Base-by-base conservation (phyloP, 2,329 filamentous ascomycete species). In the Talaromyces funiculosus region DNA sequence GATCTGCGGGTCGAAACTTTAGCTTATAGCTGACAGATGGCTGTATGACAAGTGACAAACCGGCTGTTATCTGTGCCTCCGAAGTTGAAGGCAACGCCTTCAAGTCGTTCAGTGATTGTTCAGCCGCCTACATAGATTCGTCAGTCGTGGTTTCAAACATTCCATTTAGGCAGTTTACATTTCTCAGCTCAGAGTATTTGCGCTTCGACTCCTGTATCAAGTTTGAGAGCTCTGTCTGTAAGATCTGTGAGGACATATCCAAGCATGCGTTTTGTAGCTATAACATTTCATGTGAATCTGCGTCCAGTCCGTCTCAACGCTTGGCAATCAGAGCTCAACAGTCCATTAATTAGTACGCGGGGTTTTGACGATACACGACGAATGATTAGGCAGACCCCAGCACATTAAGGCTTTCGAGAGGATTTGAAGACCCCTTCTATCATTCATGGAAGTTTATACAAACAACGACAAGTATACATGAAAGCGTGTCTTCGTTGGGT, bases 161-260 rank as follows among this genome's bases (percentile, higher is more conserved):
- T 31, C 45, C 57, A 40, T 54, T 26, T 14, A 29, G 22, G 38
- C 37, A 20, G 43, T 65, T 67, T 61, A 75, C 82, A 82, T 89
- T 90, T 79, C 90, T 86, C 57, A 99, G 82, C 69, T 97, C 94
- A 67, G 89, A 86, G 75, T 97, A 89, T 77, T 96, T 97, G 70
- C 93, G 86, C 78, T 96, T 97, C 73, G 92, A 94, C 80, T 99
- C 94, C 76, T 95, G 90, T 69, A 96, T 88, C 73, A 97, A 85
- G 78, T 90, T 95, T 71, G 88, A 85, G 74, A 97, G 85, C 83
- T 97, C 92, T 61, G 90, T 87, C 71, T 88, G 86, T 70, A 97
- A 84, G 71, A 96, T 87, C 83, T 95, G 90, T 69, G 91, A 88
- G 75, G 92, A 95, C 92, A 96, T 96, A 87, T 74, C 73, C 69